Conservation (phyloP, 768 basidiomycete genomes). For the Hericium erinaceus region DNA sequence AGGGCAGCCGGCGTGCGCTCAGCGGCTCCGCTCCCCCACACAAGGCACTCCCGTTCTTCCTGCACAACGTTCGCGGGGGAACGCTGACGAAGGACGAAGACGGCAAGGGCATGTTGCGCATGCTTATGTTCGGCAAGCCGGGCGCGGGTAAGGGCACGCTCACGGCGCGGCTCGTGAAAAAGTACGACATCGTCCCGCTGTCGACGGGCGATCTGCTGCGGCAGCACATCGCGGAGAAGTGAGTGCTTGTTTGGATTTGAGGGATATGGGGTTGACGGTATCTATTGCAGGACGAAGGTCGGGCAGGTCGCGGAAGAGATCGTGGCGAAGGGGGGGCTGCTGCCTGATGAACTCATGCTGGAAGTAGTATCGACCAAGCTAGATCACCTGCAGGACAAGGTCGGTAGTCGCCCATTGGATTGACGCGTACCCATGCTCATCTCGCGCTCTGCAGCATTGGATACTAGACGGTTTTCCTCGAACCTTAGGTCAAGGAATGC, state of each 20-base stretch:
- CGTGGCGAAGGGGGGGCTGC: conserved; percentile 67
- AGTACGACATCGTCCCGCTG: conserved; percentile 70
- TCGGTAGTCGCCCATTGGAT: conserved; percentile 19
- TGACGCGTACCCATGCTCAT: not conserved
- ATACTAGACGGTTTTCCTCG: conserved; percentile 91
- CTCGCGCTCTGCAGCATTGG: conserved; percentile 54
- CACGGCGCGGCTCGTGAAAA: conserved; percentile 61
- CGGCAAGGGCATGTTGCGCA: conserved; percentile 33
- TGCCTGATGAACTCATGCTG: conserved; percentile 76
- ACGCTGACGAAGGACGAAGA: conserved; percentile 6
- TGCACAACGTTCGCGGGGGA: conserved; percentile 8
- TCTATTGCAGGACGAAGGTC: conserved; percentile 44
- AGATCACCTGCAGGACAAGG: conserved; percentile 56
- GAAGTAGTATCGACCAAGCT: conserved; percentile 68
- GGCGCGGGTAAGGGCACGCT: conserved; percentile 84
- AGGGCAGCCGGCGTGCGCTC: conserved; percentile 19
- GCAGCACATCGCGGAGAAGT: conserved; percentile 70
- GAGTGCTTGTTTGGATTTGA: conserved; percentile 10
- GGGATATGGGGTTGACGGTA: not conserved
- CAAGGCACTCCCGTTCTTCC: conserved; percentile 41
- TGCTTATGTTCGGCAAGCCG: conserved; percentile 77
- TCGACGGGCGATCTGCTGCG: conserved; percentile 83
- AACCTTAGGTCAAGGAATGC: conserved; percentile 72
- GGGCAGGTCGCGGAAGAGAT: conserved; percentile 69
- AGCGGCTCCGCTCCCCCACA: conserved; percentile 22